phyloP scores from a whole-genome alignment of 2,329 filamentous ascomycete species.

The Pseudogymnoascus sp. region DNA sequence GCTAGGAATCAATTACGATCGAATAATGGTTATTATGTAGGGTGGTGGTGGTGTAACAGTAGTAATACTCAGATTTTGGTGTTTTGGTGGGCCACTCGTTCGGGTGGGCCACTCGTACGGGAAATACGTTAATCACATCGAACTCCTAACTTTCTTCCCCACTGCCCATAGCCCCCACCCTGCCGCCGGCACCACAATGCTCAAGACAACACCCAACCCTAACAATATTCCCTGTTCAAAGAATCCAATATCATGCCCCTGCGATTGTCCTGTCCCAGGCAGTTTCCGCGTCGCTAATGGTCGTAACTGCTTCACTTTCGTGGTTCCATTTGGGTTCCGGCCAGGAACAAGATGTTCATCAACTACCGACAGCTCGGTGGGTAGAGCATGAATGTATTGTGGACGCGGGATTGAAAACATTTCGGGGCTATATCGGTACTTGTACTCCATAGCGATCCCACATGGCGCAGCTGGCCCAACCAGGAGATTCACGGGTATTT shows the following conservation, averaged over 20 bases:
- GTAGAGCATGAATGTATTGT: constrained; percentile 31
- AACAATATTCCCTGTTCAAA: constrained; percentile 44
- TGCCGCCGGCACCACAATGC: background rate
- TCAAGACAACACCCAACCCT: constrained; percentile 26
- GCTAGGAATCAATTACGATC: too few species aligned
- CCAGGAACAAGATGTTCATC: background rate
- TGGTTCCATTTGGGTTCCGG: background rate
- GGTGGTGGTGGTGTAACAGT: too few species aligned
- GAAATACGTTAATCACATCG: too few species aligned
- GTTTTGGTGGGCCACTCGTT: too few species aligned
- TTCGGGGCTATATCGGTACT: constrained; percentile 36
- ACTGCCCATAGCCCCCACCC: background rate
- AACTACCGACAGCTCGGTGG: background rate
- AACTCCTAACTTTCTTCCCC: background rate
- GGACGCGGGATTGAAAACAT: constrained; percentile 42
- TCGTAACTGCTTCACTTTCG: background rate
- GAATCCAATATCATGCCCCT: constrained; percentile 37
- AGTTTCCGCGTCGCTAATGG: constrained; percentile 19
- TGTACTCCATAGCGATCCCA: constrained; percentile 25
- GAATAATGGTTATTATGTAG: too few species aligned
- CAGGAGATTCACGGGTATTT: constrained; percentile 50
- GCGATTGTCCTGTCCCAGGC: constrained; percentile 32
- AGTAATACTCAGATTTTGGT: too few species aligned
- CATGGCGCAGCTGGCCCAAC: constrained; percentile 36
- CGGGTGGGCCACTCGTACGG: too few species aligned